phyloP scores from a whole-genome alignment of 2,329 filamentous ascomycete species.

The Trichoderma atroviride region DNA sequence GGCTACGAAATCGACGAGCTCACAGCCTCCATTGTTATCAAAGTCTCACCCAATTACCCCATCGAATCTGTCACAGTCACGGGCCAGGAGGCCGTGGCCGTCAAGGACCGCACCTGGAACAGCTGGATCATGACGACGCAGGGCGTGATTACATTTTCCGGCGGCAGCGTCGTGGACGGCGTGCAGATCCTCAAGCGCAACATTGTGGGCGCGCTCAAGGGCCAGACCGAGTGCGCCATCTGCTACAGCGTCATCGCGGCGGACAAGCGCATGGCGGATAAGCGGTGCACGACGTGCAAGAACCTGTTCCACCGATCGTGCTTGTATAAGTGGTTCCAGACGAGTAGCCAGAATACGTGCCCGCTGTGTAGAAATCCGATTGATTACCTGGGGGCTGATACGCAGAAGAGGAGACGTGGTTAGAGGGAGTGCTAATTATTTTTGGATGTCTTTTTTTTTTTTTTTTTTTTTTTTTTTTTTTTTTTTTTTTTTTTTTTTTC shows the following conservation, averaged over 20 bases:
- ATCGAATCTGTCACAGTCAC: constrained; percentile 76
- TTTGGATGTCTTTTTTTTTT: not conserved
- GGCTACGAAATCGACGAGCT: constrained; percentile 88
- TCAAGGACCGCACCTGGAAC: constrained; percentile 90
- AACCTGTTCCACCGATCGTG: constrained; percentile 90
- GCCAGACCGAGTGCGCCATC: constrained; percentile 93
- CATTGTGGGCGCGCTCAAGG: constrained; percentile 84
- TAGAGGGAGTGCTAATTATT: constrained; percentile 7
- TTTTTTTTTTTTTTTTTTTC: not conserved
- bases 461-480: not conserved
- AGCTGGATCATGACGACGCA: constrained; percentile 87
- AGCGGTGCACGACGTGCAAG: constrained; percentile 88
- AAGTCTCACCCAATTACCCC: constrained; percentile 79
- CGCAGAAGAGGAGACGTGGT: constrained; percentile 42
- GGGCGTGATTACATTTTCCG: constrained; percentile 90
- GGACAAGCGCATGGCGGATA: constrained; percentile 88
- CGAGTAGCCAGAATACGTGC: constrained; percentile 86
- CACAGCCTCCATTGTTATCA: constrained; percentile 79
- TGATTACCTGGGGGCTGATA: constrained; percentile 55
- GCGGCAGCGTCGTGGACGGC: constrained; percentile 85
- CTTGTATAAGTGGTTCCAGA: constrained; percentile 96
- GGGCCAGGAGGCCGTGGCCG: constrained; percentile 79
- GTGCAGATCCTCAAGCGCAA: constrained; percentile 84
- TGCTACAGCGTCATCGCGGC: constrained; percentile 93
- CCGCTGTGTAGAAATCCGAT: constrained; percentile 92